A percentile compares a stretch with the other conserved stretches of the same genome.
Conservation (phyloP, 805 yeast species). For the Saturnispora kantuleensis region DNA sequence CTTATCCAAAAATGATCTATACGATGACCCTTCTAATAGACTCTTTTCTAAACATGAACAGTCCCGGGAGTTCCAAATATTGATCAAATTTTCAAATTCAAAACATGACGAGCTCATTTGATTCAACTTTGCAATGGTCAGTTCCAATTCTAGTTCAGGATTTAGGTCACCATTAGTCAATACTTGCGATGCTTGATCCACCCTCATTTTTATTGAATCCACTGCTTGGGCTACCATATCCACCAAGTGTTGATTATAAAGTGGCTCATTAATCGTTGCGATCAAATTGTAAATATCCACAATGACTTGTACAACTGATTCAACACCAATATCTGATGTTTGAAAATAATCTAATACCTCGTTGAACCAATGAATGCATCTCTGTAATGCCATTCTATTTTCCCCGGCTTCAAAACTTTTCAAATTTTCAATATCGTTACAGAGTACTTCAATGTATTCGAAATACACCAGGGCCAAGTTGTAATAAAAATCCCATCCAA, state of each 20-base stretch:
- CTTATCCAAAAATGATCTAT: constrained; percentile 35
- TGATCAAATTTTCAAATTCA: constrained; percentile 21
- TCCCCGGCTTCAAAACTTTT: constrained; percentile 1
- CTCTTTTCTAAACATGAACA: constrained; percentile 27
- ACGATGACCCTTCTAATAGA: constrained; percentile 34
- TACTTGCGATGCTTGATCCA: constrained; percentile 13
- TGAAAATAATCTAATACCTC: constrained; percentile 7
- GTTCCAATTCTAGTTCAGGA: constrained; percentile 22
- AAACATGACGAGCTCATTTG: constrained; percentile 23
- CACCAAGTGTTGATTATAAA: constrained; percentile 8
- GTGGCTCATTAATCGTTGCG: constrained; percentile 21
- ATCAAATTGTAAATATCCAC: constrained; percentile 21
- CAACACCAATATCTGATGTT: constrained; percentile 2
- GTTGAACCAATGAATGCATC: constrained; percentile 12
- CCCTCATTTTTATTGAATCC: constrained; percentile 7
- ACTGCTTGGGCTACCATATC: background rate
- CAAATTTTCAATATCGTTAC: constrained; percentile 4
- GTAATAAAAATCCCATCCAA: constrained; percentile 35
- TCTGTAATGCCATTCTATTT: constrained; percentile 13
- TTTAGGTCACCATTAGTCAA: constrained; percentile 1
- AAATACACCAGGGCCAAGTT: constrained; percentile 39
- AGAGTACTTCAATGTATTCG: constrained; percentile 33
- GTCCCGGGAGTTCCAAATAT: constrained; percentile 27
- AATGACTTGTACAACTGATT: constrained; percentile 18
- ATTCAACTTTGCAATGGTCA: constrained; percentile 24